These are phyloP conservation scores for Favolaschia claudopus DNA, from an alignment of 768 basidiomycete genomes.

Conservation along the genomic window DNA sequence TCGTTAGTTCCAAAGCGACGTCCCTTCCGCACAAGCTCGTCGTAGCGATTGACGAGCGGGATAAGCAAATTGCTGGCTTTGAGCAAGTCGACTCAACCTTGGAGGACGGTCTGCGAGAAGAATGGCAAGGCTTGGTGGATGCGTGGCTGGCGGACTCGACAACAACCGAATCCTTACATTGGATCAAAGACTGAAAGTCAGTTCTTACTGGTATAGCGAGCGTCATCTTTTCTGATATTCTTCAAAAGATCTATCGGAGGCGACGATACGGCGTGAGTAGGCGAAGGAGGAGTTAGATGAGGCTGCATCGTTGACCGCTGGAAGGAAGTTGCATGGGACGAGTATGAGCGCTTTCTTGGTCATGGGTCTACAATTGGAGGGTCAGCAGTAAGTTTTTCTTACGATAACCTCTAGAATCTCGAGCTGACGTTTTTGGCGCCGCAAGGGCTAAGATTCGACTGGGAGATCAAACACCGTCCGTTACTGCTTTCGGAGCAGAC, in stretches of 20 bases:
- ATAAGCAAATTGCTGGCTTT: not conserved
- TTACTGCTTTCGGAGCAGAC: not conserved
- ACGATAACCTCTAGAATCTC: no score
- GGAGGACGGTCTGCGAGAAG: not conserved
- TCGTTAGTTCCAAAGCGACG: no score
- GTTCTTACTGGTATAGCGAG: no score
- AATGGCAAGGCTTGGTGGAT: conserved; percentile 4
- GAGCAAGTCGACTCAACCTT: conserved; percentile 1
- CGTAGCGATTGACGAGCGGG: not conserved
- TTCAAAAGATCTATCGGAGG: not conserved
- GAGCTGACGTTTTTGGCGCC: not conserved
- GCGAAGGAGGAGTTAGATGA: not conserved
- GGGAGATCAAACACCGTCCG: not conserved
- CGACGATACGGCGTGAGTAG: not conserved
- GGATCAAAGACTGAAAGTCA: not conserved
- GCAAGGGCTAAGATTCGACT: not conserved
- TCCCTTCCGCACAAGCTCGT: conserved; percentile 1
- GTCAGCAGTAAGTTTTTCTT: not conserved
- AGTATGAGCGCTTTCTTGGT: not conserved
- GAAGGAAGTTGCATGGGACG: not conserved
- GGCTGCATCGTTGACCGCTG: not conserved
- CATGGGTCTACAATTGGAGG: conserved; percentile 2
- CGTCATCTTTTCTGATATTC: not conserved
- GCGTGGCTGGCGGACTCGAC: not conserved
- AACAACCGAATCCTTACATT: conserved; percentile 1